Conservation (phyloP, 2,329 filamentous ascomycete genomes). For the Dactylonectria estremocensis region DNA sequence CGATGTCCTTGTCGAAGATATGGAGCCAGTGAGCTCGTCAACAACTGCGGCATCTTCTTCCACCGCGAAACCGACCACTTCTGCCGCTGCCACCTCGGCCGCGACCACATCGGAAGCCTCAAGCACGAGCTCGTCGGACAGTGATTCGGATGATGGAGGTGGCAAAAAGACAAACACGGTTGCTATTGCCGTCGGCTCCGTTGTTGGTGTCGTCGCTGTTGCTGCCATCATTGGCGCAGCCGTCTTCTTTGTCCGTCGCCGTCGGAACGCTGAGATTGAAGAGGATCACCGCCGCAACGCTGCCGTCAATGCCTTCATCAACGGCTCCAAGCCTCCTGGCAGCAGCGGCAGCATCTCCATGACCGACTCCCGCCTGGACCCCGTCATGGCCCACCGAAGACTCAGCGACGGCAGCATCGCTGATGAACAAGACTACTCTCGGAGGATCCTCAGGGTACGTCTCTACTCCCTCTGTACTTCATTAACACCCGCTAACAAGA, state of each 20-base stretch:
- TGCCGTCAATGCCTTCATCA: slow-evolving; percentile 83
- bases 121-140: slow-evolving; percentile 12
- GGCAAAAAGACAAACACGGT: slow-evolving; percentile 74
- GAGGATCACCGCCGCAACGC: slow-evolving; percentile 88
- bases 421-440: slow-evolving; percentile 96
- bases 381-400: slow-evolving; percentile 85
- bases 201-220: slow-evolving; percentile 84
- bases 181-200: slow-evolving; percentile 89
- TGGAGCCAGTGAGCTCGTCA: slow-evolving; percentile 31
- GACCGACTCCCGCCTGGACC: slow-evolving; percentile 88
- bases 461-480: not conserved
- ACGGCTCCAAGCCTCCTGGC: slow-evolving; percentile 72
- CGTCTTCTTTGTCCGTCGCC: slow-evolving; percentile 83
- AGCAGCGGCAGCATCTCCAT: slow-evolving; percentile 79
- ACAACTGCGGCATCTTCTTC: slow-evolving; percentile 46
- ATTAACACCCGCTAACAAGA: slow-evolving; percentile 34
- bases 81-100: not conserved
- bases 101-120: slow-evolving; percentile 38
- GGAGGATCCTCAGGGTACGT: slow-evolving; percentile 92
- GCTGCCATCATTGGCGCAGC: slow-evolving; percentile 76
- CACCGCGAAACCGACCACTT: slow-evolving; percentile 38
- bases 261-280: slow-evolving; percentile 83
- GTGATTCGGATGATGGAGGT: not conserved
- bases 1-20: slow-evolving; percentile 54
- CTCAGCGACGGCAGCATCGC: slow-evolving; percentile 97